Base-by-base conservation (phyloP, 257 asterid genomes). In the Cordia subcordata region DNA sequence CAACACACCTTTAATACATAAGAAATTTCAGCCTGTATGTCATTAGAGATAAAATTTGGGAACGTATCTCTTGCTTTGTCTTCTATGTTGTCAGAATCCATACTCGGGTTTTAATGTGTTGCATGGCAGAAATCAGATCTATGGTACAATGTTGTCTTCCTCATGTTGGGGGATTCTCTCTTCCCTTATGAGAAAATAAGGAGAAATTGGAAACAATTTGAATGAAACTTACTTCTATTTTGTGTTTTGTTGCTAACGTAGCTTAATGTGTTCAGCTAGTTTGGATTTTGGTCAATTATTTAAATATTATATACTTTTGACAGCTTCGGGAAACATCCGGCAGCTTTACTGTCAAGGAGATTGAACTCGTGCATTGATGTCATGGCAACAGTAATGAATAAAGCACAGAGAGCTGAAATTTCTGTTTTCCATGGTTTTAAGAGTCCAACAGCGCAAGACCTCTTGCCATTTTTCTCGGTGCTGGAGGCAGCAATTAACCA, bases 291-390 rank as follows among this genome's bases (percentile, higher is more conserved):
- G 9, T 8, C 23, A 14, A 32, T n/a, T 14, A 61, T 49, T 66
- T 66, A 51, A 73, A 67, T 61, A 56, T 23, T 52, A 52, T 68
- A 51, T 64, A 33, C 62, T 60, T 59, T 56, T 32, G 15, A 57
- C 95, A 91, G 96, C 98, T 42, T 91, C 98, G 13, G 98, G 98
- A 58, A 91, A 91, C 73, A 81, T 87, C 63, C 81, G 84, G 60
- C 96, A 91, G 74, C 95, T 87, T 39, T 87, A 87, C 79, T 91
- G 90, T 81, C 96, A 87, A 64, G 94, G 95, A 37, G 95, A 88
- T 51, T 77, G 18, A 70, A 64, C 9, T 23, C 61, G 56, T 1
- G 47, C 12, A 42, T 10, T 42, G 47, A 42, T 42, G 47, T 10
- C 47, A 11, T 42, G 47, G 47, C 47, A 42, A 14, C 47, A 42